Conservation (phyloP, 1,284 basidiomycete species). For the Ganoderma lingzhi region DNA sequence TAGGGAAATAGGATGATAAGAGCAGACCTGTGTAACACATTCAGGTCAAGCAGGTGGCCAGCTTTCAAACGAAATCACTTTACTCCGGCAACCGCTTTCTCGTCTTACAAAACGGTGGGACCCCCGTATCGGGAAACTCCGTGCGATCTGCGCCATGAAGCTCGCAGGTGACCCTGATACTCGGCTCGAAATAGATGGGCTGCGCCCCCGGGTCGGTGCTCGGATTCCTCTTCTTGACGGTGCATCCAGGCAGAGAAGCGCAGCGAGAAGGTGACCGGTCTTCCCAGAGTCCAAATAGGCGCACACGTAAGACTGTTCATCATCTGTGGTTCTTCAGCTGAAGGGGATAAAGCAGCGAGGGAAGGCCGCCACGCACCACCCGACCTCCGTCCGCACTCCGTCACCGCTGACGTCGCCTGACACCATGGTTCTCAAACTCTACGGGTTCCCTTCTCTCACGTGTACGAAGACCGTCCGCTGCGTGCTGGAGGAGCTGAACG, state of each 20-base stretch:
- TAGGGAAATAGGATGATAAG: neutral
- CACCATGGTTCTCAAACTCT: slow-evolving; percentile 60
- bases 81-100: neutral
- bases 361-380: neutral
- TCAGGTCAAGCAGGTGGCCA: neutral
- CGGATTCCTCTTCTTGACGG: neutral
- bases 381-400: slow-evolving; percentile 2
- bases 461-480: slow-evolving; percentile 55
- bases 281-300: neutral
- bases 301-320: neutral
- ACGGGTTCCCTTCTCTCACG: slow-evolving; percentile 51
- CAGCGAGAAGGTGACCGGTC: neutral
- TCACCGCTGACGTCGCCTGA: neutral
- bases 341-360: neutral
- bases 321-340: neutral
- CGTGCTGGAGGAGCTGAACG: slow-evolving; percentile 57
- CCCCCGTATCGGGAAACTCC: neutral
- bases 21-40: neutral
- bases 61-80: neutral
- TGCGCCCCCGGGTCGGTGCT: neutral
- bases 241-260: neutral
- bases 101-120: neutral
- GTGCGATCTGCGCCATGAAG: neutral
- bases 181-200: neutral
- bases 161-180: neutral